Evolutionary conservation across 2,329 filamentous ascomycete genomes (phyloP), one percentile per base, ranked within the genome.

Genomic region (Diaporthe citriasiana): DNA sequence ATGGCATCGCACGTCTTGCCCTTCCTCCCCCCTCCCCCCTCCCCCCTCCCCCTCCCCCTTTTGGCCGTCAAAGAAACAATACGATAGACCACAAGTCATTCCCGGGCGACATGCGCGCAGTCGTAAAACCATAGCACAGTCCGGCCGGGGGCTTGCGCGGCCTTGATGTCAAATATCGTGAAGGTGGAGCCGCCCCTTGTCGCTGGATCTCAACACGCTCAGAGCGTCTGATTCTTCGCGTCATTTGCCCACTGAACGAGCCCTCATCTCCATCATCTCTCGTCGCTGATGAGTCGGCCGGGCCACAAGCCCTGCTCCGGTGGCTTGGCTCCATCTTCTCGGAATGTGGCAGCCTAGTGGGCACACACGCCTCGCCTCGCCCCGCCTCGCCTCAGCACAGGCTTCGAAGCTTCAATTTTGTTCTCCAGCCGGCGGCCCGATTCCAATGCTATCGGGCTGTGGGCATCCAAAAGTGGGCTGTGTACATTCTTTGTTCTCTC

Each of bases 391-490:
- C 56, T 60, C 38, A 57, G 50, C 65, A 57, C 30, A 42, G 38
- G 35, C 56, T 33, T 35, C 30, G 38, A 25, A 38, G 17, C 25
- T 59, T 55, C 70, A 73, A 70, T 70, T 25, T 73, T 42, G 27
- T 73, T 73, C 73, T 53, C 38, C 56, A 47, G 59, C 33, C 51
- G 27, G 70, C n/a, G 38, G 17, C 56, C 47, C 73, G 45, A 55
- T 65, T 69, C 70, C 55, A 56, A 22, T 57, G 25, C 55, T n/a
- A 30, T 15, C 55, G 69, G 30, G 38, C 72, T 71, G 55, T 71
- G 70, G 70, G 68, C 15, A 72, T 70, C 45, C 53, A 45, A 53
- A 66, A 63, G 73, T 74, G 73, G 73, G 73, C 73, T 73, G 55
- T 74, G 73, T 56, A 70, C n/a, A n/a, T 25, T 38, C 30, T 70